Conservation (phyloP, 2,329 filamentous ascomycete genomes). For the Alternaria brassicicola region DNA sequence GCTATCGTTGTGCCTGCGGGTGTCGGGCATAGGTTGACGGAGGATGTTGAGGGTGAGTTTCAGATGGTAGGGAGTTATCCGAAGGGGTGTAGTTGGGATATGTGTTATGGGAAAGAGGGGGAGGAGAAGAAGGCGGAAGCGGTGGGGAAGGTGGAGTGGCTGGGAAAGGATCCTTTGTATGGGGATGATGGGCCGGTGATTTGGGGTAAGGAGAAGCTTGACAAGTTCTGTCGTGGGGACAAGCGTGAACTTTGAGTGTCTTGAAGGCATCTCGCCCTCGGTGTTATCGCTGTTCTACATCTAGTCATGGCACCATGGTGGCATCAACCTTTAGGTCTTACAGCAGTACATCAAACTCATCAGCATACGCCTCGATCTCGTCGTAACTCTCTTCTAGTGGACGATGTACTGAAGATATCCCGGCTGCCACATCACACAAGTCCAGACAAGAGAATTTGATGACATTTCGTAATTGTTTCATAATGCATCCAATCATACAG, state of each 20-base stretch:
- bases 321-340: too few species aligned
- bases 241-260: constrained; percentile 8
- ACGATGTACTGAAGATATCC: background rate
- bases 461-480: background rate
- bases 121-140: constrained; percentile 60
- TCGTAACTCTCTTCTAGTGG: too few species aligned
- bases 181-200: constrained; percentile 33
- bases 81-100: constrained; percentile 65
- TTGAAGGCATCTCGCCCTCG: background rate
- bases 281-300: too few species aligned
- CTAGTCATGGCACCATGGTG: too few species aligned
- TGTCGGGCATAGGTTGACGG: constrained; percentile 66
- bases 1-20: constrained; percentile 70
- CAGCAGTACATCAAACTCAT: too few species aligned
- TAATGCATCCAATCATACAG: constrained; percentile 11
- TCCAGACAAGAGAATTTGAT: background rate
- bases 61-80: constrained; percentile 73
- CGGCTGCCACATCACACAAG: background rate
- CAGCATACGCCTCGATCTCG: too few species aligned
- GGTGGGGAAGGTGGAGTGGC: constrained; percentile 62
- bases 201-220: constrained; percentile 30
- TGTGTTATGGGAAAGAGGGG: constrained; percentile 67
- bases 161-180: constrained; percentile 63
- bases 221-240: background rate
- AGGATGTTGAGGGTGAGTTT: constrained; percentile 63